A percentile compares a stretch with the other conserved stretches of the same genome.
These are phyloP conservation scores for Marasmius sp. DNA, from an alignment of 1,284 basidiomycete species.

Conservation along the genomic window DNA sequence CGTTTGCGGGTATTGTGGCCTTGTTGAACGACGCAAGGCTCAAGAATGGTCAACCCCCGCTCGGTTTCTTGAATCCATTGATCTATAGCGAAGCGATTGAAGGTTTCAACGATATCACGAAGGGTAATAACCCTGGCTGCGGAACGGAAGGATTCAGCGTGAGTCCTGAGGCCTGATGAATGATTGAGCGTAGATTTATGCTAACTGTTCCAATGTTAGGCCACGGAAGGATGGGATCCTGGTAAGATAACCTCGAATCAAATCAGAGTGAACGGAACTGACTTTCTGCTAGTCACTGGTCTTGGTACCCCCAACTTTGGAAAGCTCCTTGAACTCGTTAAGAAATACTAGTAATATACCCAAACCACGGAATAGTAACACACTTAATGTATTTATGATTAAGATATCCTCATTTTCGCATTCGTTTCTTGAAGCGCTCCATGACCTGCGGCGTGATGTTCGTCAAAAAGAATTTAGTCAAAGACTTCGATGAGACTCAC, in stretches of 20 bases:
- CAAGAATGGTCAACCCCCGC: slow-evolving; percentile 35
- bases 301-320: slow-evolving; percentile 19
- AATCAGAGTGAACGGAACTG: neutral
- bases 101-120: slow-evolving; percentile 52
- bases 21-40: slow-evolving; percentile 65
- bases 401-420: slow-evolving; percentile 59
- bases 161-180: neutral
- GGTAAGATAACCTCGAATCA: neutral
- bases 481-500: slow-evolving; percentile 43
- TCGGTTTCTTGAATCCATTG: slow-evolving; percentile 65
- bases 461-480: slow-evolving; percentile 6
- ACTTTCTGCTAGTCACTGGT: slow-evolving; percentile 5
- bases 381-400: neutral
- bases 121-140: slow-evolving; percentile 57
- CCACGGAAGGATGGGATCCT: slow-evolving; percentile 12
- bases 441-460: slow-evolving; percentile 54
- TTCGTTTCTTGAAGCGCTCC: slow-evolving; percentile 86
- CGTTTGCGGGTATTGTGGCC: slow-evolving; percentile 49
- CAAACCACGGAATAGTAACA: neutral
- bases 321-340: slow-evolving; percentile 16
- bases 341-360: neutral
- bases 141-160: slow-evolving; percentile 35
- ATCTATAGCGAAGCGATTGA: slow-evolving; percentile 41
- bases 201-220: slow-evolving; percentile 2
- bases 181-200: neutral